Base-by-base conservation (phyloP, 306 rosid genomes). In the Vigna nakashimae region DNA sequence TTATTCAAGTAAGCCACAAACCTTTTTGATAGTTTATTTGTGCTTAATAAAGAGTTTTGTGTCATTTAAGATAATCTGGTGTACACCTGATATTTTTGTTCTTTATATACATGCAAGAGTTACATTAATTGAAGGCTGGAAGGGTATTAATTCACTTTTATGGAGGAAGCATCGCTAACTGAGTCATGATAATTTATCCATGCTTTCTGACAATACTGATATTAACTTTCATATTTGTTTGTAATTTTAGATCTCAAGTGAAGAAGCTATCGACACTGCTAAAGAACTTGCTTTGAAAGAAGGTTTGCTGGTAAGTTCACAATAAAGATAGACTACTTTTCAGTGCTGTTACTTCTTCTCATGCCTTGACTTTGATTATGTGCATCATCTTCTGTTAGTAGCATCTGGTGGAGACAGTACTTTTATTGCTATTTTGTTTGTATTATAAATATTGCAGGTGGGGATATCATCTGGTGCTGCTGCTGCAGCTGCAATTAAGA, bases 401-500 rank as follows among this genome's bases (percentile, higher is more conserved):
- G 26, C 70, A 50, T 36, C 17, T 65, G 43, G 43, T 7, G 45
- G 24, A 45, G 13, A 34, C 22, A 1, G 16, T 24, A 9, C 51
- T 50, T 50, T 59, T 24, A 59, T 62, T 30, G 71, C 57, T 64
- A 18, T 24, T 74, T 28, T 78, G 53, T 55, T 71, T 59, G 51
- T 58, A 73, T 32, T 6, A 51, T 73, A 26, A 69, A 76, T 82
- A 46, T 64, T 83, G 71, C 83, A 95, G 98, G 98, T 88, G 7
- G 98, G 98, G 70, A 95, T 95, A 84, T 95, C 98, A 83, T 95
- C 98, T 1, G 98, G 98, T 80, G 98, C 91, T 8, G 98, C 98
- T 0, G 92, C 98, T 0, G 98, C 98, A 0, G 98, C 97, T 9
- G 98, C 97, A 59, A 87, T 95, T 66, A 84, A 84, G 90, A 59